Evolutionary conservation across 306 rosid genomes (phyloP), one percentile per base, ranked within the genome.

Genomic region (Rosa persica): DNA sequence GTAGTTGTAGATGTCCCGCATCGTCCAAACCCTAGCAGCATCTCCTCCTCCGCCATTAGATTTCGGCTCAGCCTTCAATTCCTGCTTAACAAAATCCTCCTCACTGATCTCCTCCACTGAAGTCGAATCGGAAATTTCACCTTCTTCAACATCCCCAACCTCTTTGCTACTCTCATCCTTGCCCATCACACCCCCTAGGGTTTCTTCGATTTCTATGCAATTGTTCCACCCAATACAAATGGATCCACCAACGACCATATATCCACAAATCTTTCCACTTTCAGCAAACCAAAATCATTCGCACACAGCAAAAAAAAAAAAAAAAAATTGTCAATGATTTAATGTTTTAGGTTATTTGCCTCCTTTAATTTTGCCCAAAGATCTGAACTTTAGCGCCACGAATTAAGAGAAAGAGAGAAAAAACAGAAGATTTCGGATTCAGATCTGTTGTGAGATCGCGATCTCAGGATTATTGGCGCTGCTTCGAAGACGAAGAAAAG

Each of bases 51-150:
- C 86, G 34, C 73, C 84, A 30, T 78, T 85, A 47, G 87, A 82
- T 61, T 85, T 88, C 39, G 88, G 8, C 52, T 84, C 11, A 57
- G 39, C 60, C 78, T 69, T 65, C 15, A 79, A 67, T 60, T 91
- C 97, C 40, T 84, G 94, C 83, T 89, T 91, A 1, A 83, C 86
- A 85, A 93, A 96, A 91, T 89, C 99, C 52, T 87, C 98, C 42
- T 83, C 92, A 71, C 78, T 91, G 83, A 96, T 96, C 94, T 96
- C 99, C 79, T 90, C 98, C 68, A 95, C 89, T 9, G 99, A 96
- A 77, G 89, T 93, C 67, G 97, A 72, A 79, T 93, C 97, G 9
- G 98, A 91, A 86, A 96, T 93, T 79, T 96, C 99, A 64, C 99
- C 99, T 78, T 93, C 99, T 80, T 96, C 99, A 5, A 90, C 99